These are phyloP conservation scores for Hymenoscyphus albidus DNA, from an alignment of 2,329 filamentous ascomycete genomes.

Conservation along the genomic window DNA sequence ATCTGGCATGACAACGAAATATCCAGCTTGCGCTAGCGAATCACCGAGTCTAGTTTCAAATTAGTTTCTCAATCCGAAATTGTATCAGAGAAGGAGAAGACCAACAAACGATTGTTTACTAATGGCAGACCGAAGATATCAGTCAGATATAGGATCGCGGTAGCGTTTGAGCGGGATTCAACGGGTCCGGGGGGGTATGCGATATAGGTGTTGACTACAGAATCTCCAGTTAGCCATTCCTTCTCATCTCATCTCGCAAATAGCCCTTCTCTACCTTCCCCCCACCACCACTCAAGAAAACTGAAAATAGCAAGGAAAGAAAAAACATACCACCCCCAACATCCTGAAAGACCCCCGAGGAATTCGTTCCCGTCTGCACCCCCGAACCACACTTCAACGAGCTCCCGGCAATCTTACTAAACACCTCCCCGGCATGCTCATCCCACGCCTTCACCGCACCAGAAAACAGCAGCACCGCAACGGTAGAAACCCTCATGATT, in stretches of 20 bases:
- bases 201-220: conserved; percentile 52
- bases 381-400: conserved; percentile 10
- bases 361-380: conserved; percentile 14
- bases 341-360: conserved; percentile 13
- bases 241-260: neutral
- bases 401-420: conserved; percentile 5
- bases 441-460: neutral
- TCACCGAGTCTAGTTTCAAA: conserved; percentile 47
- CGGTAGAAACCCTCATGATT: neutral
- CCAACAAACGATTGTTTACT: conserved; percentile 21
- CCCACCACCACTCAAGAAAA: neutral
- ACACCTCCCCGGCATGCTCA: conserved; percentile 17
- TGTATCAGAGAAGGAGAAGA: no score
- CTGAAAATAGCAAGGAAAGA: neutral
- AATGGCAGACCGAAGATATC: conserved; percentile 53
- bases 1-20: conserved; percentile 62
- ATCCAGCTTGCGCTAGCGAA: conserved; percentile 63
- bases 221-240: neutral
- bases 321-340: conserved; percentile 14
- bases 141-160: conserved; percentile 53
- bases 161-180: conserved; percentile 45
- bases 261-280: neutral
- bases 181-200: conserved; percentile 42
- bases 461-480: neutral
- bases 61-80: neutral